Percentiles rank a stretch among this genome's conserved stretches.
Evolutionary conservation across 139 green algal genomes (phyloP).

Genomic region (Astrephomene gubernaculifera): DNA sequence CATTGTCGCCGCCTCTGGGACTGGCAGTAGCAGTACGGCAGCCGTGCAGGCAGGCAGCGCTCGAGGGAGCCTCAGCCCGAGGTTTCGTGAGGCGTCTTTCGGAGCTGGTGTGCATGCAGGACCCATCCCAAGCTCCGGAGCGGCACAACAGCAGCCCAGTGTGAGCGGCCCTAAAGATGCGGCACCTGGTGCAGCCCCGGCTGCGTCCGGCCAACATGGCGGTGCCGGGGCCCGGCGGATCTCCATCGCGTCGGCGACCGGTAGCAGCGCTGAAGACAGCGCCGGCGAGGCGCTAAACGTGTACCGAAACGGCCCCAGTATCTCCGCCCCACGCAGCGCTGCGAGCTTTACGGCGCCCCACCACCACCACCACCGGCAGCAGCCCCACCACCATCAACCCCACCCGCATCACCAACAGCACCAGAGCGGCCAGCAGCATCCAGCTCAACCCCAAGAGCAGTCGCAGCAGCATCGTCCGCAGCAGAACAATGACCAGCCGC

Average conservation of each 20-base stretch:
- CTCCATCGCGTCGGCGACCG: too few relatives aligned
- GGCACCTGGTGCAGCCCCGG: too few relatives aligned
- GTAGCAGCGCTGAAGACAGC: too few relatives aligned
- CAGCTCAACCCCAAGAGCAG: neutral
- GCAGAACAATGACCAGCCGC: neutral
- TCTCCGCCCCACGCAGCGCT: neutral
- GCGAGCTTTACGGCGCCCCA: neutral
- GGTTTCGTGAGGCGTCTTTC: too few relatives aligned
- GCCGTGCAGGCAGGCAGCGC: neutral
- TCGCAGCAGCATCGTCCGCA: neutral
- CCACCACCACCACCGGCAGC: neutral
- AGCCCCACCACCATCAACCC: neutral
- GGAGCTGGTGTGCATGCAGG: too few relatives aligned
- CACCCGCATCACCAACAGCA: too few relatives aligned
- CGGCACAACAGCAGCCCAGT: too few relatives aligned
- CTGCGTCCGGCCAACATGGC: too few relatives aligned
- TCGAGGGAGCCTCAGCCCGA: neutral
- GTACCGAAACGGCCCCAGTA: neutral
- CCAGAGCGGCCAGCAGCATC: neutral
- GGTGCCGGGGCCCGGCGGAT: too few relatives aligned
- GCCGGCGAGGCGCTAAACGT: neutral
- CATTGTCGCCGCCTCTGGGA: neutral
- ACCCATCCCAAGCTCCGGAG: too few relatives aligned
- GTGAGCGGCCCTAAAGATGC: too few relatives aligned
- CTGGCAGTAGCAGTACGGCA: neutral